Evolutionary conservation across 345 rosid species (phyloP), one percentile per base, ranked within the genome.

Genomic region (Viola odorata): DNA sequence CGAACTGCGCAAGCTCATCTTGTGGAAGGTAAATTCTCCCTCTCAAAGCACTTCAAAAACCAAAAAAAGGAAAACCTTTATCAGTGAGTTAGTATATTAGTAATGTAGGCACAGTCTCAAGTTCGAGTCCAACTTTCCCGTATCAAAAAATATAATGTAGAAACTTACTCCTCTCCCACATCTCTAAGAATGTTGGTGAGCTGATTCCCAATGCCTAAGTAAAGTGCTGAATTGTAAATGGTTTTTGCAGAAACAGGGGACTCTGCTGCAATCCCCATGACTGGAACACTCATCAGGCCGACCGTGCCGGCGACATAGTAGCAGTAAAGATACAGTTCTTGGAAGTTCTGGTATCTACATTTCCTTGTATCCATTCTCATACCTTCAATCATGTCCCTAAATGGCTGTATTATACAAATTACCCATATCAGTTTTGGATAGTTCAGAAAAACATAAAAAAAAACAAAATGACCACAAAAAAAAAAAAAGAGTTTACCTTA

Each of bases 121-220:
- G 32, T 47, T 10, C 12, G 12, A 3, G 50, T 8, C 4, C 12
- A 45, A 45, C 8, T 3, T 42, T 3, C 7, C 1, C 11, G 13
- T n/a, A 47, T 3, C 8, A 2, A 3, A 7, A 11, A 9, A 11
- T 37, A 8, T 3, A 1, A 4, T 12, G 62, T 37, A 14, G 53
- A 6, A 10, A 65, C 88, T 70, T 68, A 85, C 85, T 85, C 88
- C 45, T 85, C 88, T 36, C 82, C 80, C 3, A 80, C 85, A 40
- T 86, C 91, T 67, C 88, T 72, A 12, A 85, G 84, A 41, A 86
- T 75, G 77, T 81, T 83, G 6, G 85, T 83, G 23, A 86, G 78
- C 53, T 81, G 86, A 70, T 83, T 85, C 45, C 82, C 88, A 7
- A 78, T 79, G 0, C 91, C 88, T 73, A 83, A 66, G 50, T 67